Percentiles rank a stretch among this genome's conserved stretches.
These are phyloP conservation scores for Stramenopiles sp. DNA, from an alignment of 352 stramenopile species.

Conservation along the genomic window DNA sequence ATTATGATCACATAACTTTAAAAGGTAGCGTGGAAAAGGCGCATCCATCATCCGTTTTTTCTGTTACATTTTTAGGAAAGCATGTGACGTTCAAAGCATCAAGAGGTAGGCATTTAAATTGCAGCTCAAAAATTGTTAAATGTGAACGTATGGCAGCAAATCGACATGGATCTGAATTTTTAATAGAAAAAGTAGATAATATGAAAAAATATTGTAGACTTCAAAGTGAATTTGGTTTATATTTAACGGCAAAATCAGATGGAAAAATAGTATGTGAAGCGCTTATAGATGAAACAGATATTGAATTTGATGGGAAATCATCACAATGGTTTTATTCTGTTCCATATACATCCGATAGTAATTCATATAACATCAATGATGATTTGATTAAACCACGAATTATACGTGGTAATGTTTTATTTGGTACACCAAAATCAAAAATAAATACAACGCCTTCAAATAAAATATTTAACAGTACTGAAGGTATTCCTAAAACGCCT, in stretches of 20 bases:
- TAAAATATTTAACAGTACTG: too few species aligned
- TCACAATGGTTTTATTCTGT: not conserved
- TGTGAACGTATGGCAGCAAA: not conserved
- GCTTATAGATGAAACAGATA: not conserved
- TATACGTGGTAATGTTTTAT: not conserved
- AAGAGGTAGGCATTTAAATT: not conserved
- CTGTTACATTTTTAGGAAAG: not conserved
- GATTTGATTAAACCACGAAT: not conserved
- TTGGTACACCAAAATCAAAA: not conserved
- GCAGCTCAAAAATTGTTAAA: not conserved
- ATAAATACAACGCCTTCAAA: too few species aligned
- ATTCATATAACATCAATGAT: not conserved
- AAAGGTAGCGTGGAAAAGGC: not conserved
- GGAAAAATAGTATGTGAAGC: not conserved
- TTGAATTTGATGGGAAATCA: not conserved
- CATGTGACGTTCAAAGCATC: not conserved
- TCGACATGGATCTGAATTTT: not conserved
- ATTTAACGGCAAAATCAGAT: not conserved
- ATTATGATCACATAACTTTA: too few species aligned
- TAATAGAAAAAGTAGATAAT: not conserved
- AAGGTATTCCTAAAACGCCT: not conserved
- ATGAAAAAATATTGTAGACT: not conserved
- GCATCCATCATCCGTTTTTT: not conserved
- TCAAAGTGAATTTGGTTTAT: not conserved
- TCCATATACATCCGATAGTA: not conserved